A percentile compares a stretch with the other conserved stretches of the same genome.
Evolutionary conservation across 495 filamentous ascomycete genomes (phyloP).

Genomic region (Podospora pseudocomata): DNA sequence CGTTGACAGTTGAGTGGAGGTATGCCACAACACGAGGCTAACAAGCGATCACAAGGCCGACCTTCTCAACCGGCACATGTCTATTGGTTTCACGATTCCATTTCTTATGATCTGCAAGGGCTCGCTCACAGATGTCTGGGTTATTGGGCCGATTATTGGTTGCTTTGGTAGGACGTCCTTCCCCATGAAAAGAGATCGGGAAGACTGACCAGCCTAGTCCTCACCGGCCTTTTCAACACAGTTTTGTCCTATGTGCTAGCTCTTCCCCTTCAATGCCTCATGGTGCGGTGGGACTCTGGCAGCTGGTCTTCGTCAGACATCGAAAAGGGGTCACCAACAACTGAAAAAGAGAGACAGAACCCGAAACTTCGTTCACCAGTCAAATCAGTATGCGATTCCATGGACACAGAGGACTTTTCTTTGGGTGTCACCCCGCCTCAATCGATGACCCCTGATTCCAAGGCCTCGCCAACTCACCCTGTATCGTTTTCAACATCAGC

Average conservation of each 20-base stretch:
- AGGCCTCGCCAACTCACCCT: background rate
- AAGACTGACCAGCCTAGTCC: constrained; percentile 23
- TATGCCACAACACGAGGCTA: background rate
- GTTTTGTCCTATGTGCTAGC: constrained; percentile 22
- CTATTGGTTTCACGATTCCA: constrained; percentile 45
- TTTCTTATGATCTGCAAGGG: constrained; percentile 45
- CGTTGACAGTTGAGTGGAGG: background rate
- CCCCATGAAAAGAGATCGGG: too few species aligned
- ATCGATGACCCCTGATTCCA: background rate
- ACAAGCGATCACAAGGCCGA: constrained; percentile 26
- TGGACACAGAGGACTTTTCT: constrained; percentile 8
- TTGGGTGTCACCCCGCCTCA: background rate
- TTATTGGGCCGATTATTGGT: constrained; percentile 35
- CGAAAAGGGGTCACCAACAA: constrained; percentile 11
- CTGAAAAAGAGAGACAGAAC: background rate
- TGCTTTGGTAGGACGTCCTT: constrained; percentile 35
- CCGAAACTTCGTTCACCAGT: constrained; percentile 1
- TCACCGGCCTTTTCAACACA: constrained; percentile 32
- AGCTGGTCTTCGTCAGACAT: constrained; percentile 6
- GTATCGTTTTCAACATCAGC: background rate
- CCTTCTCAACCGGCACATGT: constrained; percentile 48
- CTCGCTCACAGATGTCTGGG: constrained; percentile 29
- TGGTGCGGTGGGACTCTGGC: constrained; percentile 24
- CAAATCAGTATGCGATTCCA: constrained; percentile 12
- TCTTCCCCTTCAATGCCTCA: constrained; percentile 24